A percentile compares a stretch with the other conserved stretches of the same genome.
phyloP scores from a whole-genome alignment of 495 filamentous ascomycete genomes.

The Pyrenopolyporus hunteri region DNA sequence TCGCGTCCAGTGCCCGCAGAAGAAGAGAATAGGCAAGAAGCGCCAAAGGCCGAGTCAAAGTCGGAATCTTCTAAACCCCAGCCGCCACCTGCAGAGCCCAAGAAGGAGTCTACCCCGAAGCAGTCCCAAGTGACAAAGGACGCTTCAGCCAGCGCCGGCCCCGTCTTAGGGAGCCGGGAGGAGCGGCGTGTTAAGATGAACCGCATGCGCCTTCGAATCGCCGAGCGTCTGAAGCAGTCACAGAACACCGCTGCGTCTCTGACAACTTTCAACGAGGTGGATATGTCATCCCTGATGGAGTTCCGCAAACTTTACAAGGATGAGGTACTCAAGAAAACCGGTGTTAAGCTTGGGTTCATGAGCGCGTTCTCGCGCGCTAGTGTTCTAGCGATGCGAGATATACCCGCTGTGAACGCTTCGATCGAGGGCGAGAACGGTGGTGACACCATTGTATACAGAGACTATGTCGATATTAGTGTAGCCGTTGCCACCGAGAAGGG shows the following conservation, averaged over 20 bases:
- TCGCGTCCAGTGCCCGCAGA: conserved; percentile 63
- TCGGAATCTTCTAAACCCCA: conserved; percentile 48
- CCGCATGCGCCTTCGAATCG: conserved; percentile 95
- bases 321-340: conserved; percentile 91
- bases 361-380: conserved; percentile 93
- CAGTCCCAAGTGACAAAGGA: conserved; percentile 50
- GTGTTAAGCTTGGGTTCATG: conserved; percentile 99
- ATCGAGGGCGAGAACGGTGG: conserved; percentile 95
- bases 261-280: conserved; percentile 99
- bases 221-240: conserved; percentile 97
- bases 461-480: conserved; percentile 97
- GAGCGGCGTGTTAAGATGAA: conserved; percentile 99
- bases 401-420: conserved; percentile 95
- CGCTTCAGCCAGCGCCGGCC: conserved; percentile 45
- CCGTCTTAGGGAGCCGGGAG: conserved; percentile 74
- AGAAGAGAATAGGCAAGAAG: conserved; percentile 53
- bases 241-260: conserved; percentile 98
- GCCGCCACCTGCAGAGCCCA: conserved; percentile 55
- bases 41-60: conserved; percentile 38
- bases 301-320: conserved; percentile 98
- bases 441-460: conserved; percentile 96
- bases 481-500: conserved; percentile 98
- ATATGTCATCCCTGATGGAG: conserved; percentile 98
- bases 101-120: conserved; percentile 53
- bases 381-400: conserved; percentile 89